These are phyloP conservation scores for Nitzschia sp. DNA, from an alignment of 108 stramenopile species.

Conservation along the genomic window DNA sequence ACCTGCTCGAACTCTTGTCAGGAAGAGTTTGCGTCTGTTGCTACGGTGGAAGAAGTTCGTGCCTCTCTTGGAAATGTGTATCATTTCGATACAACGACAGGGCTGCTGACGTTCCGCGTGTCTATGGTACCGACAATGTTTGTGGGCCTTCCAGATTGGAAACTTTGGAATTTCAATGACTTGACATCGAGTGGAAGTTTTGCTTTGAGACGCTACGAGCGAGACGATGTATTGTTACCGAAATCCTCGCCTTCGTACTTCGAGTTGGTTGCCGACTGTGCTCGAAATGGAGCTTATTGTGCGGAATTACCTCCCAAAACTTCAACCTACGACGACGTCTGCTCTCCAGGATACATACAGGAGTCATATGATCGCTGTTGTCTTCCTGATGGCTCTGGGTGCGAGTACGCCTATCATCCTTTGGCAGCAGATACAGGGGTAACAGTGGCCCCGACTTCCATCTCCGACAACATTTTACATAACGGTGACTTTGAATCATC, in stretches of 20 bases:
- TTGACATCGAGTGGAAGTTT: not conserved
- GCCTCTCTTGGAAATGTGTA: conserved; percentile 17
- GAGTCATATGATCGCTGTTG: not conserved
- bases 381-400: not conserved
- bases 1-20: not conserved
- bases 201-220: not conserved
- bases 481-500: not conserved
- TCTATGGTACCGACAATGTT: not conserved
- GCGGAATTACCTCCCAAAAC: not conserved
- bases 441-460: not conserved
- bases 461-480: not conserved
- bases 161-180: not conserved
- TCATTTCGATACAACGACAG: conserved; percentile 1
- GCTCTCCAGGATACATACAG: not conserved
- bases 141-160: not conserved
- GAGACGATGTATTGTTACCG: not conserved
- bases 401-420: not conserved
- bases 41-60: conserved; percentile 18
- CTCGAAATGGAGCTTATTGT: not conserved
- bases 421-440: not conserved
- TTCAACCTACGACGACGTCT: not conserved
- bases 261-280: not conserved
- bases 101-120: not conserved
- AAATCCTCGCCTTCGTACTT: not conserved
- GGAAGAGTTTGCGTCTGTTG: conserved; percentile 1